Base-by-base conservation (phyloP, 164 flowering plant genomes). In the Houttuynia cordata region DNA sequence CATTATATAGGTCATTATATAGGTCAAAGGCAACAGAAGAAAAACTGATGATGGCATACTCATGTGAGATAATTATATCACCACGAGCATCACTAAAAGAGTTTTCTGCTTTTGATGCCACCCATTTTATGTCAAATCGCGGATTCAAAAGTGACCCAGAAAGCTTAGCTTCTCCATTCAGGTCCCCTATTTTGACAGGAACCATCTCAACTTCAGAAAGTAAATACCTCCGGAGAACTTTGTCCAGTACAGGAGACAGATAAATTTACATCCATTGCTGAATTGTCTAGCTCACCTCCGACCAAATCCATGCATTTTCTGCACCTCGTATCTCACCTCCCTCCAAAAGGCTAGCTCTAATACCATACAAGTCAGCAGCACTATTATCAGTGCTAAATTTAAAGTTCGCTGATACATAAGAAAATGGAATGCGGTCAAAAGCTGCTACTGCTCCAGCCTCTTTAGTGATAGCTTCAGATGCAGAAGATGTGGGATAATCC, bases 271-370 rank as follows among this genome's bases (percentile, higher is more conserved):
- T n/a, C 99, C 60, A 88, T 69, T 65, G 99, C 97, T 51, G 85
- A 65, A 58, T 88, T 92, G 75, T 93, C 93, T 64, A 57, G 77
- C 72, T 93, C 99, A 89, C 98, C 98, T 92, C 98, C 66, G 87
- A 87, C 66, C 97, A 92, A 57, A 92, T 85, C 99, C 99, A 93
- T 34, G 88, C 95, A 81, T 90, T 86, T 68, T 97, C 99, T 39
- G 99, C 97, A 24, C 99, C 99, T 41, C 97, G 83, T 71, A 93
- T 88, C 77, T 93, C 99, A 72, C 99, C 99, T 73, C 99, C 97
- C 79, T 93, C 96, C 62, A 93, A 87, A 70, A 93, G 97, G 63
- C 71, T 83, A 51, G 92, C 99, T 81, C 97, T 74, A 64, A 93
- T 93, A 67, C 98, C 98, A 75, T 90, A 93, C 65, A 93, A 75